Evolutionary conservation across 163 green algal genomes (phyloP), one percentile per base, ranked within the genome.

Genomic region (Smithsoniella earleae): DNA sequence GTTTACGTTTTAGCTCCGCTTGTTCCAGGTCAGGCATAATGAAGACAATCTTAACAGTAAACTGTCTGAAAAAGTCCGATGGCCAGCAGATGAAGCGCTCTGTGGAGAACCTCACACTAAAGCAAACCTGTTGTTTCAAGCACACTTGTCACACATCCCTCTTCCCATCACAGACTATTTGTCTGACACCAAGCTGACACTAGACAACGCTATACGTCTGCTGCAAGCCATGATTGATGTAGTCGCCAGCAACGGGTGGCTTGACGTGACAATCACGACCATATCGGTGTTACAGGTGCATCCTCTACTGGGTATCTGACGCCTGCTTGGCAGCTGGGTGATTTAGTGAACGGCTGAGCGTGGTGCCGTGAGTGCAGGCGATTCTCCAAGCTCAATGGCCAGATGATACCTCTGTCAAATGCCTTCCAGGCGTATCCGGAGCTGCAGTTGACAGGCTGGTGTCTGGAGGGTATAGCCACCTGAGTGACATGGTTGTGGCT

Each of bases 201-300:
- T 98, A 62, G 93, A 98, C 82, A 92, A 97, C 73, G 85, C 74
- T 46, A 76, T 95, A 28, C 88, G 94, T 31, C 78, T 98, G 28
- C 77, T 96, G 73, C 90, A 96, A 83, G 91, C 92, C 1, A 89
- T 97, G 72, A 81, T 95, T 4, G 93, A 98, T 77, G 79, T 96
- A 5, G 74, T 82, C 0, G 85, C 88, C 1, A 86, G 96, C 45
- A 79, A 75, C 3, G 90, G 89, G 6, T 95, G 87, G 87, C 85
- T 97, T 49, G 73, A 74, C 62, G 94, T 86, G 3, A 75, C 86
- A 0, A 80, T 97, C 5, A 74, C 78, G 20, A 81, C 78, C 52
- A 93, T 97, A 82, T 77, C 81, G 62, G 78, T 96, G 34, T 81
- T 96, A 44, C 93, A 98, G 77, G 81, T 18, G 82, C 77, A 73